Evolutionary conservation across 2,329 filamentous ascomycete species (phyloP), one percentile per base, ranked within the genome.

Genomic region (Helotiales sp.): DNA sequence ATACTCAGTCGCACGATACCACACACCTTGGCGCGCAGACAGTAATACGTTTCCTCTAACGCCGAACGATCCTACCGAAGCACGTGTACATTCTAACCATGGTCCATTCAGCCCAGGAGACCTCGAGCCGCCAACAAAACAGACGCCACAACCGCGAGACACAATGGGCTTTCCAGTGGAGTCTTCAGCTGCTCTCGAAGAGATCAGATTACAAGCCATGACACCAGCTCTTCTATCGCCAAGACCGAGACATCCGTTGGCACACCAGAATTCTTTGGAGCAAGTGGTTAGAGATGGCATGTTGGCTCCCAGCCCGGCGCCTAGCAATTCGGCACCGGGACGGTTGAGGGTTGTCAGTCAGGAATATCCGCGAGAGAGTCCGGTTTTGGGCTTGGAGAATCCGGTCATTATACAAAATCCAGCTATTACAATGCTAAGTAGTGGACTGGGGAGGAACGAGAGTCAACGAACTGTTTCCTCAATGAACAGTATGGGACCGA

Each of bases 81-180:
- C 60, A 34, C 60, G 57, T 52, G 26, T 63, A n/a, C 61, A 55
- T n/a, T 55, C 61, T 2, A 22, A 24, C n/a, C 8, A 63, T 13
- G 61, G 34, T 20, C 30, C 61, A 30, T 26, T 54, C 47, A 43
- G 32, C 30, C 22, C 61, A 40, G 32, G 20, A 40, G 32, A 63
- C 15, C 13, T 52, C 32, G 32, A 63, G 11, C 43, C 45, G 15
- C 43, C 59, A 10, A 55, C 15, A 7, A 55, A 24, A 32, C 32
- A 30, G 17, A 22, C 26, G 13, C 32, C 61, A 13, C 34, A 22
- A 34, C 45, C 54, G 10, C 52, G 70, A 65, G 72, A 74, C 32
- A 74, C 72, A 3, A 74, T 74, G 72, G 71, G 70, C 5, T 72
- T 72, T 45, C 71, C 72, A 5, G 64, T 72, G 15, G 67, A 71